Percentiles rank a stretch among this genome's conserved stretches.
These are phyloP conservation scores for Leccinum pellstonianum DNA, from an alignment of 768 basidiomycete species.

Conservation along the genomic window DNA sequence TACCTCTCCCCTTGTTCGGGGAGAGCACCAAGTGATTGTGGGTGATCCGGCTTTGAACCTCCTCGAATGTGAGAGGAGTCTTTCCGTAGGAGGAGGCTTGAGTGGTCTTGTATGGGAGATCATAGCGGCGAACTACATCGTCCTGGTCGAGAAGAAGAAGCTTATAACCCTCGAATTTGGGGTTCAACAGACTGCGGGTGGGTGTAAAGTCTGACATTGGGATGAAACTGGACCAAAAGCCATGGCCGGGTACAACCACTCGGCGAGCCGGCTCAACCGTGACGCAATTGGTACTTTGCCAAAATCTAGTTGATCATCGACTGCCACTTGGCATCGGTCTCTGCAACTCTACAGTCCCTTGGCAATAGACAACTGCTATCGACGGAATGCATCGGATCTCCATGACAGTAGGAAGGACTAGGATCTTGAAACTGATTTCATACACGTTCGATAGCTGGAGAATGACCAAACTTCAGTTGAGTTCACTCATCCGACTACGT, in stretches of 20 bases:
- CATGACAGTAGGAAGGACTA: too few species aligned
- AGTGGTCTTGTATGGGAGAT: conserved; percentile 45
- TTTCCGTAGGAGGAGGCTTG: conserved; percentile 58
- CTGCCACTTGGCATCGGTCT: background rate
- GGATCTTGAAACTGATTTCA: too few species aligned
- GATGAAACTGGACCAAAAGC: background rate
- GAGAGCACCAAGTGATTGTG: conserved; percentile 76
- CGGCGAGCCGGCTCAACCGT: background rate
- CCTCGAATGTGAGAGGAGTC: conserved; percentile 68
- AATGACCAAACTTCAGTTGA: too few species aligned
- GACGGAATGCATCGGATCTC: too few species aligned
- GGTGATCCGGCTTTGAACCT: conserved; percentile 79
- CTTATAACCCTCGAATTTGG: conserved; percentile 85
- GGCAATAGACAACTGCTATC: too few species aligned
- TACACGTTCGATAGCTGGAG: too few species aligned
- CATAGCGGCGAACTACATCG: conserved; percentile 50
- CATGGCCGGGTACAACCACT: background rate
- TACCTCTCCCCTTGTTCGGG: conserved; percentile 42
- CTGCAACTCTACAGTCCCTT: too few species aligned
- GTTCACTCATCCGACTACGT: too few species aligned
- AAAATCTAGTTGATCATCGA: background rate
- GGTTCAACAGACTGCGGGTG: conserved; percentile 61
- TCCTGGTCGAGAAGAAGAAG: conserved; percentile 62
- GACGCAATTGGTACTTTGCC: too few species aligned
- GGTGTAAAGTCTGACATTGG: conserved; percentile 42